Evolutionary conservation across 164 flowering plant species (phyloP), one percentile per base, ranked within the genome.

Genomic region (Paratinospora sagittata): DNA sequence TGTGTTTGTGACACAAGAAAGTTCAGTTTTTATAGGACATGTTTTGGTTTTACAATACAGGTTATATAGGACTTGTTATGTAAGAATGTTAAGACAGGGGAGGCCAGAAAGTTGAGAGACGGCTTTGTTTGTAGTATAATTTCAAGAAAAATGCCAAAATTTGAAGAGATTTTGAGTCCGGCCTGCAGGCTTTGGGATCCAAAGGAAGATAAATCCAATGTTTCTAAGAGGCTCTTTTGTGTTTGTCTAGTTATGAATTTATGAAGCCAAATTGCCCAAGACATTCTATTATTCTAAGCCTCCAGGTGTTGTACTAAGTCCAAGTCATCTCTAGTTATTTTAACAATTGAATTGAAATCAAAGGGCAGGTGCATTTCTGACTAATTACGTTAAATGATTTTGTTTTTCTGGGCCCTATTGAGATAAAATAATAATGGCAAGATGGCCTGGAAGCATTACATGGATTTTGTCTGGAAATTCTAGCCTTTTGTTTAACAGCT

Each of bases 201-300:
- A 52, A 52, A 6, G 14, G 64, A 43, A 30, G 74, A 34, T 23
- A 52, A 55, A 55, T 66, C 52, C n/a, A 67, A 66, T 65, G 58
- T 63, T 71, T 64, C n/a, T 60, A 52, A 27, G 68, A n/a, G 62
- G 27, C 17, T 23, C 49, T 61, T 47, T 21, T n/a, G 7, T 69
- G 52, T n/a, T 67, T 67, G 39, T 68, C 27, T 10, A 12, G 67
- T 27, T 67, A 14, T 47, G 70, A 55, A 43, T 3, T 9, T 6
- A n/a, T 55, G 61, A 55, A 55, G 34, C 34, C 61, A n/a, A 4
- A 55, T 55, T 17, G n/a, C 61, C 61, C 19, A 41, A 41, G 24
- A 55, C 61, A n/a, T 43, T 43, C 10, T n/a, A n/a, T n/a, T n/a
- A n/a, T n/a, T n/a, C n/a, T 39, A 8, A 39, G 43, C 10, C 7